phyloP scores from a whole-genome alignment of 169 alveolate species.

The Babesia bovis region DNA sequence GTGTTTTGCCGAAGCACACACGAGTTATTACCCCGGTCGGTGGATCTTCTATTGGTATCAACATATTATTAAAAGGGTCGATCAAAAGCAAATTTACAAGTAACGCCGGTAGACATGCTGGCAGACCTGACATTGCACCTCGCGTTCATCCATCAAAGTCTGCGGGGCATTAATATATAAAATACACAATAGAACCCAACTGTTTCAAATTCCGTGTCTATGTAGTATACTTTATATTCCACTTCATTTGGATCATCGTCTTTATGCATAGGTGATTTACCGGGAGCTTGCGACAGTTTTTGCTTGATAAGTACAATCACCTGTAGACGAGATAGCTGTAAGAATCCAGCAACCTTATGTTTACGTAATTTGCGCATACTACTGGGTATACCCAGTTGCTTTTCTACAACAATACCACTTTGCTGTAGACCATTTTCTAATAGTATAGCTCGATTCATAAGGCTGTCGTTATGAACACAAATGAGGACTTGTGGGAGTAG shows the following conservation, averaged over 20 bases:
- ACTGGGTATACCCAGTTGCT: conserved; percentile 36
- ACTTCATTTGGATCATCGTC: neutral
- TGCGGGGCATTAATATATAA: neutral
- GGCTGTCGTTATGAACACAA: conserved; percentile 23
- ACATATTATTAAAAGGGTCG: conserved; percentile 1
- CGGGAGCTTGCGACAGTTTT: neutral
- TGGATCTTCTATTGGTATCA: conserved; percentile 46
- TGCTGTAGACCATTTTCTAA: conserved; percentile 39
- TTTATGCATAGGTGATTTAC: neutral
- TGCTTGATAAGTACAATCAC: conserved; percentile 26
- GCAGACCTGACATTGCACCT: conserved; percentile 32
- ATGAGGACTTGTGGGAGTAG: conserved; percentile 54
- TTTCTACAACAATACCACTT: conserved; percentile 41
- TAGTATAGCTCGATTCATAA: conserved; percentile 28
- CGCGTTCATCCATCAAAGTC: conserved; percentile 39
- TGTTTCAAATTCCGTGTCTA: conserved; percentile 11
- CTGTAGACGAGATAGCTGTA: conserved; percentile 36
- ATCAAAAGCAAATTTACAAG: neutral
- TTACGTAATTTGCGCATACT: conserved; percentile 35
- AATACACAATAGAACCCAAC: conserved; percentile 5
- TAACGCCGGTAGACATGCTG: conserved; percentile 42
- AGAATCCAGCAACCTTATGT: conserved; percentile 19
- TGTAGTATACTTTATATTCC: conserved; percentile 34
- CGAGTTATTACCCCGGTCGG: conserved; percentile 55
- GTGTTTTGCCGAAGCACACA: conserved; percentile 50